Conservation (phyloP, 1,284 basidiomycete species). For the Apiotrichum domesticum region DNA sequence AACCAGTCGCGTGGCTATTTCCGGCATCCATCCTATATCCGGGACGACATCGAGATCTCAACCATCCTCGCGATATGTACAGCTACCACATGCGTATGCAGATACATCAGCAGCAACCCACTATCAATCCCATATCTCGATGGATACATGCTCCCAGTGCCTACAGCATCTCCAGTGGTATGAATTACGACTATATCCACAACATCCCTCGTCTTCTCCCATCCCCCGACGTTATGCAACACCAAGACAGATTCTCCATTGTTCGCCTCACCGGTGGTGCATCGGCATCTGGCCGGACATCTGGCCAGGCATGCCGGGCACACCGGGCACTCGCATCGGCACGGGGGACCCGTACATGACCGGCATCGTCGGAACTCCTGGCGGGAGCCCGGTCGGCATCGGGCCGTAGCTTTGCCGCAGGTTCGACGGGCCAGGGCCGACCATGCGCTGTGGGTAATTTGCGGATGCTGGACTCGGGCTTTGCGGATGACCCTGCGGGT, state of each 20-base stretch:
- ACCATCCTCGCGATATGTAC: too few relatives aligned
- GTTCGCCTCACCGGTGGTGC: neutral
- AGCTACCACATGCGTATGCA: too few relatives aligned
- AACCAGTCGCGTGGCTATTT: neutral
- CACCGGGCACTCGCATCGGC: neutral
- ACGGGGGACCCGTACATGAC: conserved; percentile 2
- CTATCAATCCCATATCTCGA: too few relatives aligned
- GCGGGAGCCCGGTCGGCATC: neutral
- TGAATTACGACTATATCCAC: too few relatives aligned
- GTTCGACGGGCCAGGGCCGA: conserved; percentile 9
- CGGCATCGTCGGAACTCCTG: conserved; percentile 3
- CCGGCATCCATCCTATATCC: neutral
- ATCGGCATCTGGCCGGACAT: neutral
- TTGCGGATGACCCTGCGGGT: neutral
- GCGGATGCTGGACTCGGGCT: too few relatives aligned
- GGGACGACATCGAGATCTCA: neutral
- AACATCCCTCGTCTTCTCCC: too few relatives aligned
- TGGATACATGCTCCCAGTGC: too few relatives aligned
- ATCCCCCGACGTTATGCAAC: too few relatives aligned
- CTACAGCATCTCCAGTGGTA: too few relatives aligned
- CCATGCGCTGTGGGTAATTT: conserved; percentile 1
- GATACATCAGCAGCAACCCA: too few relatives aligned
- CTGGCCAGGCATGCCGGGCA: conserved; percentile 1
- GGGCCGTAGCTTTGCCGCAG: conserved; percentile 9
- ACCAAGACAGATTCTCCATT: too few relatives aligned